Evolutionary conservation across 2,329 filamentous ascomycete genomes (phyloP), one percentile per base, ranked within the genome.

Genomic region (Fusarium acutatum): DNA sequence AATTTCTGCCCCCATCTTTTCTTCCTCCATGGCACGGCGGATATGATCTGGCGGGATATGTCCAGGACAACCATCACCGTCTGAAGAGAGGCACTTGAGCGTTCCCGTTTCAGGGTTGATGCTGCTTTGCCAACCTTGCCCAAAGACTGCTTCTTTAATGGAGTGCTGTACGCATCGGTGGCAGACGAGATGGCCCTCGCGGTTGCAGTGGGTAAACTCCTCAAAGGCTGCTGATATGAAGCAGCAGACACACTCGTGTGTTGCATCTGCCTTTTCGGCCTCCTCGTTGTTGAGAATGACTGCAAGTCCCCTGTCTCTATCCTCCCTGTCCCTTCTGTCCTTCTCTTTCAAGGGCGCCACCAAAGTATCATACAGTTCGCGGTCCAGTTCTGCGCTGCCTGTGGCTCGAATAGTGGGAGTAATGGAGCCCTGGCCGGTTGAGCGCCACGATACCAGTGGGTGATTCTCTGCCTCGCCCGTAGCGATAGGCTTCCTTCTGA

Each of bases 81-180:
- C 88, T 0, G 94, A 91, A 3, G 95, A 94, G n/a, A 97, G 88
- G 80, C 96, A 98, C 69, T 89, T 90, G 60, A 98, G 86, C 0
- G 94, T 95, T 41, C 93, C 93, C 41, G 87, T 89, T 66, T 91
- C 87, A 34, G 89, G 82, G 79, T 96, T 89, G 75, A 98, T 92
- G 77, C 90, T 96, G 67, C 93, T 91, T 56, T 90, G 89, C 94
- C 96, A 98, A 59, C 94, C 94, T 81, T 98, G 96, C 1, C 96
- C 96, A 80, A 97, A 98, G 0, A 98, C 85, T 5, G 95, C 95
- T 80, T 98, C 96, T 56, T 92, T 93, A 67, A 96, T 88, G 17
- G 95, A 92, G 73, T 93, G 90, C 72, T 92, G 92, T 57, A 98
- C 91, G 81, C 96, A 98, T 50, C 89, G 89, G 82, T 95, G 92